Percentiles rank a stretch among this genome's conserved stretches.
phyloP scores from a whole-genome alignment of 2,329 filamentous ascomycete species.

The Colletotrichum echinochloae region DNA sequence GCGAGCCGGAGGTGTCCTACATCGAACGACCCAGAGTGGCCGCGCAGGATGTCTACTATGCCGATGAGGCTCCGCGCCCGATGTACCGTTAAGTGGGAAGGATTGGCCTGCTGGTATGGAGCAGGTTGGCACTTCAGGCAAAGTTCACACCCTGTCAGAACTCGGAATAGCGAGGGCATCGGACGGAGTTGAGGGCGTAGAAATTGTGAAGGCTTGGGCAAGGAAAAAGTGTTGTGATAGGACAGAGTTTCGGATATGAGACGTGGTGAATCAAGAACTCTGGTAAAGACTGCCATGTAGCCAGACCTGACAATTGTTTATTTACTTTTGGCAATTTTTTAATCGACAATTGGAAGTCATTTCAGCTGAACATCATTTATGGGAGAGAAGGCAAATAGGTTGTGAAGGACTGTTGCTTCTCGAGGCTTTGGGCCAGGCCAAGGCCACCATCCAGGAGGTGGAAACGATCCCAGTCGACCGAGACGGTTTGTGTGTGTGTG shows the following conservation, averaged over 20 bases:
- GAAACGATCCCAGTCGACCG: not conserved
- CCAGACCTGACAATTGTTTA: too few relatives aligned
- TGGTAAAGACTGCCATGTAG: not conserved
- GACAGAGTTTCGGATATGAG: slow-evolving; percentile 11
- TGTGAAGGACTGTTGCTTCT: not conserved
- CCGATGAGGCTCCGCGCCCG: slow-evolving; percentile 54
- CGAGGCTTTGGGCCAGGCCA: not conserved
- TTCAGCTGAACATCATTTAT: not conserved
- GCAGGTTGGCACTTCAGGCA: not conserved
- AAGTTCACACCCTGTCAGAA: not conserved
- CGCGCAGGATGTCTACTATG: slow-evolving; percentile 59
- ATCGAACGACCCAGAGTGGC: slow-evolving; percentile 57
- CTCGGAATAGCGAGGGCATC: not conserved
- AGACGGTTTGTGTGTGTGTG: not conserved
- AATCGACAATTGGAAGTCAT: not conserved
- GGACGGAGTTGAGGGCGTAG: not conserved
- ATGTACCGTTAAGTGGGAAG: slow-evolving; percentile 49
- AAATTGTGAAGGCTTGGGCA: not conserved
- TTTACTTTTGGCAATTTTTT: not conserved
- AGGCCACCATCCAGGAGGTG: not conserved
- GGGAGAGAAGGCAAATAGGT: not conserved
- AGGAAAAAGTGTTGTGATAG: slow-evolving; percentile 1
- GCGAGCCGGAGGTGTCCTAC: slow-evolving; percentile 57
- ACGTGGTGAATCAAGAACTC: not conserved
- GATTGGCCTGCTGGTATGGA: not conserved